Conservation (phyloP, 495 filamentous ascomycete genomes). For the Aspergillus hancockii region DNA sequence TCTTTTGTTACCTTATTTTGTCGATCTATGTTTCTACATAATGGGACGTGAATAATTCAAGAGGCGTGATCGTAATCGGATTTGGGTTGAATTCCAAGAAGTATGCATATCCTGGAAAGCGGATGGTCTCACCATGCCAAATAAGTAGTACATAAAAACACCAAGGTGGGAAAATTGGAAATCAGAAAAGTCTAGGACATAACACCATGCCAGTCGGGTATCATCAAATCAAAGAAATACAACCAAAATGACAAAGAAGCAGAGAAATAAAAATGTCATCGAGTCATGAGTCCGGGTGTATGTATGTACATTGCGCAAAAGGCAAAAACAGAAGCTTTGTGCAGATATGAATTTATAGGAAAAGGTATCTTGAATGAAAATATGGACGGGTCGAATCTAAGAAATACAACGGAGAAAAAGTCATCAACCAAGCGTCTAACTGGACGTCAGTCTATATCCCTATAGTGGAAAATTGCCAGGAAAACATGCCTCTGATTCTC, state of each 20-base stretch:
- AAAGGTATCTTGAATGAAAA: neutral
- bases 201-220: conserved; percentile 9
- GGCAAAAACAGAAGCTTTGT: neutral
- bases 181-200: neutral
- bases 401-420: neutral
- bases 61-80: neutral
- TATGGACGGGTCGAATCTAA: neutral
- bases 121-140: neutral
- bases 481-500: conserved; percentile 44
- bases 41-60: conserved; percentile 32
- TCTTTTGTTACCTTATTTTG: conserved; percentile 25
- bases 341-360: neutral
- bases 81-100: neutral
- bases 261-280: conserved; percentile 1
- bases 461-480: neutral
- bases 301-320: neutral
- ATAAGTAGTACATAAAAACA: neutral
- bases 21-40: conserved; percentile 34
- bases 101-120: neutral
- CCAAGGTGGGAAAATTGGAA: neutral
- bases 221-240: conserved; percentile 11
- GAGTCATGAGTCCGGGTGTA: neutral
- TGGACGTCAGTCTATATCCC: neutral
- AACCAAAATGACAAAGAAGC: neutral
- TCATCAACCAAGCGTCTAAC: conserved; percentile 9